Base-by-base conservation (phyloP, 192 early-diverging fungal species). In the Coemansia sp. region DNA sequence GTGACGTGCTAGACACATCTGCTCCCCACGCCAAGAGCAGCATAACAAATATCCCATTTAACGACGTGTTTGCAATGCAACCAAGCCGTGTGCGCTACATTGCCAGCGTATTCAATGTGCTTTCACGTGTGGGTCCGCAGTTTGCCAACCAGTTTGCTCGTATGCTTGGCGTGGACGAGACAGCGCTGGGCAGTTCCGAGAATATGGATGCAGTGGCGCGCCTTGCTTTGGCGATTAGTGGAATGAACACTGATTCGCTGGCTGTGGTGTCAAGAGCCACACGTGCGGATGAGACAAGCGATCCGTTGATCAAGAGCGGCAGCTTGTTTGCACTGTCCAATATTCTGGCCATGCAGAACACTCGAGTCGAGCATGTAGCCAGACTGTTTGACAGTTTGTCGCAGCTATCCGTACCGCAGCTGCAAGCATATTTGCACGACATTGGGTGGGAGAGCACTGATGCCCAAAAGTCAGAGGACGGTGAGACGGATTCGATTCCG, bases 1-100 rank as follows among this genome's bases (percentile, higher is more conserved):
- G 22, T 3, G 41, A 15, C 12, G 25, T 24, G 12, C 5, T 25
- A 7, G 39, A 43, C 23, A 2, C 23, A 5, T 45, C 37, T 45
- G 37, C 23, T 3, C 10, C 57, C 2, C 41, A 39, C 50, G 10
- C 50, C 22, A 11, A 23, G 22, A 23, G 50, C 22, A 51, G 50
- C 50, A 9, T 51, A 19, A 53, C 73, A 27, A 47, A 49, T 14
- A 79, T 79, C 10, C 67, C 76, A 8, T 79, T 79, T 54, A 55
- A 53, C 17, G 56, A 67, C 21, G 35, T 79, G 5, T 79, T 79
- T 62, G 25, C 64, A 3, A 39, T 79, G 19, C 43, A 52, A 4
- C 51, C 64, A 24, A 52, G 45, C 24, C 57, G 65, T 25, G 65
- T 70, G 52, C 62, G 51, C 15, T 79, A 73, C 38, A 57, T 79